Evolutionary conservation across 306 rosid genomes (phyloP).

Genomic region (Echinosophora koreensis): DNA sequence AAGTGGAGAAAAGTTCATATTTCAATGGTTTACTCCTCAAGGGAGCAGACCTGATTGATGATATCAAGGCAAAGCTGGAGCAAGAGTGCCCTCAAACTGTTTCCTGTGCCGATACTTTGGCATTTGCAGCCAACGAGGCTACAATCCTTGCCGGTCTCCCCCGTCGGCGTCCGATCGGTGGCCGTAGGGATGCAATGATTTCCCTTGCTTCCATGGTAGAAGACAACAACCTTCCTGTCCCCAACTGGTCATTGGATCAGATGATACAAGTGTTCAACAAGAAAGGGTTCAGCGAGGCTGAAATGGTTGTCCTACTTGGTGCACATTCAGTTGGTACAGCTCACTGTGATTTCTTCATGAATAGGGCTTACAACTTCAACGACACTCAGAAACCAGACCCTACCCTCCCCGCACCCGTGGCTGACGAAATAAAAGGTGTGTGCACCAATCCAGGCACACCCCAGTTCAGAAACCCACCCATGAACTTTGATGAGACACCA

Average conservation of each 20-base stretch:
- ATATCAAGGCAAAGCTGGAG: slow-evolving; percentile 66
- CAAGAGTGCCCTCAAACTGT: slow-evolving; percentile 59
- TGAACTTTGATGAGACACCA: slow-evolving; percentile 65
- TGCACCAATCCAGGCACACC: slow-evolving; percentile 41
- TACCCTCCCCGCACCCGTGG: background rate
- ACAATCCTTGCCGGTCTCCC: slow-evolving; percentile 50
- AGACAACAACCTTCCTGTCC: slow-evolving; percentile 48
- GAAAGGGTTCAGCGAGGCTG: slow-evolving; percentile 57
- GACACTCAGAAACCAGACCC: slow-evolving; percentile 49
- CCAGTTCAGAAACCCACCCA: background rate
- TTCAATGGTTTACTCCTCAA: slow-evolving; percentile 52
- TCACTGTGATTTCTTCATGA: slow-evolving; percentile 53
- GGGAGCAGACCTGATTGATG: slow-evolving; percentile 65
- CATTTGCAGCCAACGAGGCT: slow-evolving; percentile 59
- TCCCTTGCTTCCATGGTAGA: slow-evolving; percentile 55
- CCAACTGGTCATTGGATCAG: slow-evolving; percentile 35
- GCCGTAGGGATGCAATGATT: slow-evolving; percentile 59
- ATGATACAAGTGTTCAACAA: slow-evolving; percentile 40
- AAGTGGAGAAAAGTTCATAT: slow-evolving; percentile 60
- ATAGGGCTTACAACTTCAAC: slow-evolving; percentile 46
- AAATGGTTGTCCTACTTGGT: slow-evolving; percentile 62
- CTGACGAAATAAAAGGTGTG: slow-evolving; percentile 5
- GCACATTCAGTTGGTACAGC: slow-evolving; percentile 71
- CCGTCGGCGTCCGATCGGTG: slow-evolving; percentile 18
- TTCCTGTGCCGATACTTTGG: slow-evolving; percentile 71